These are phyloP conservation scores for Neopestalotiopsis rosae DNA, from an alignment of 2,329 filamentous ascomycete genomes.

Conservation along the genomic window DNA sequence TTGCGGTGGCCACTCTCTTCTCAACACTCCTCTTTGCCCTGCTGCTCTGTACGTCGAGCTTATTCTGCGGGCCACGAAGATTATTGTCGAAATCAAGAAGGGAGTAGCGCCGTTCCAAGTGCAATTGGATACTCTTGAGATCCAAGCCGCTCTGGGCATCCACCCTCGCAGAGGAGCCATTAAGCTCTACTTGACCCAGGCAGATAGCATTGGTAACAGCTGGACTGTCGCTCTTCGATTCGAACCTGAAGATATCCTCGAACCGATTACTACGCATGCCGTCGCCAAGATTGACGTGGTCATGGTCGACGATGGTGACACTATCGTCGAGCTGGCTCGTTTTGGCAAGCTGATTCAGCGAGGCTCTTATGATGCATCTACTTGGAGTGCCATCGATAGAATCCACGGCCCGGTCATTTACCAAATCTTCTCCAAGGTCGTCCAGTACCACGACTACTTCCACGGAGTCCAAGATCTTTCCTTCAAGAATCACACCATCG, in stretches of 20 bases:
- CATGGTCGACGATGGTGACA: slow-evolving; percentile 23
- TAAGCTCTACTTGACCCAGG: background rate
- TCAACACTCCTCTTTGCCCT: background rate
- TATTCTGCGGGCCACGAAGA: background rate
- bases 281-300: background rate
- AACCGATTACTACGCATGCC: background rate
- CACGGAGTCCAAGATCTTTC: slow-evolving; percentile 31
- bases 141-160: background rate
- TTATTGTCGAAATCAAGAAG: background rate
- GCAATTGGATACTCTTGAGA: background rate
- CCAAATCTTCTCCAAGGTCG: slow-evolving; percentile 33
- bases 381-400: slow-evolving; percentile 30
- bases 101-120: background rate
- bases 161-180: background rate
- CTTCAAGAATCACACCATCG: slow-evolving; percentile 26
- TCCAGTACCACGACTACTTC: slow-evolving; percentile 33
- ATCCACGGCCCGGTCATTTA: slow-evolving; percentile 40
- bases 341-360: slow-evolving; percentile 36
- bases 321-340: slow-evolving; percentile 32
- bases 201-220: background rate
- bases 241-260: background rate
- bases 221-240: background rate
- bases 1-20: slow-evolving; percentile 43
- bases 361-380: slow-evolving; percentile 30
- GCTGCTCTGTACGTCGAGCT: background rate